Evolutionary conservation across 1,284 basidiomycete genomes (phyloP), one percentile per base, ranked within the genome.

Genomic region (Phellopilus nigrolimitatus): DNA sequence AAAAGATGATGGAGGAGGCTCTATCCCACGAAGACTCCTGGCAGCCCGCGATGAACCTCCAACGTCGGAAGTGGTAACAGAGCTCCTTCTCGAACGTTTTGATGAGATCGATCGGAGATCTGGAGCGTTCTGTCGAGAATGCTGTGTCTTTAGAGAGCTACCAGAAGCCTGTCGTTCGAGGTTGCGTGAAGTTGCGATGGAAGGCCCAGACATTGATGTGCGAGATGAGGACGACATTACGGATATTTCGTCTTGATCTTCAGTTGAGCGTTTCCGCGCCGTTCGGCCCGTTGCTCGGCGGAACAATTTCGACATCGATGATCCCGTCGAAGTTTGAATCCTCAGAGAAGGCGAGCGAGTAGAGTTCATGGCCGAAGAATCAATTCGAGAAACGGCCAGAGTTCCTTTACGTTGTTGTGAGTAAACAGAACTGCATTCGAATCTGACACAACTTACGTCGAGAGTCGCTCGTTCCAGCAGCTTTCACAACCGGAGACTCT

Each of bases 401-500:
- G 56, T 37, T 49, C 54, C 58, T 45, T 22, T 21, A 30, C 41
- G 39, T 2, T 43, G 44, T 34, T 37, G 55, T 56, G 49, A 19
- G 53, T 38, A 36, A 49, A 50, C 27, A 12, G 12, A 12, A 3
- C 19, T 2, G 15, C n/a, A n/a, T 15, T 8, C 3, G 28, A 48
- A 39, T 24, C 39, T 33, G 27, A 34, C 30, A 54, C 28, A 27
- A 57, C 68, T 64, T 59, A 69, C 68, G 57, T 52, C 17, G 34
- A 53, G 62, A 53, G n/a, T 17, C 15, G 56, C 66, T 59, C 53
- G 62, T 60, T 51, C 64, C 65, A 58, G 69, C 58, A 44, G 66
- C 70, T 37, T 82, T 81, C 42, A 88, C 78, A 37, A 86, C 62
- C 19, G 83, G 71, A 10, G 64, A 62, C 64, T 88, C 85, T 38